Percentiles rank a stretch among this genome's conserved stretches.
Evolutionary conservation across 2,329 filamentous ascomycete genomes (phyloP).

Genomic region (Thielaviopsis punctulata): DNA sequence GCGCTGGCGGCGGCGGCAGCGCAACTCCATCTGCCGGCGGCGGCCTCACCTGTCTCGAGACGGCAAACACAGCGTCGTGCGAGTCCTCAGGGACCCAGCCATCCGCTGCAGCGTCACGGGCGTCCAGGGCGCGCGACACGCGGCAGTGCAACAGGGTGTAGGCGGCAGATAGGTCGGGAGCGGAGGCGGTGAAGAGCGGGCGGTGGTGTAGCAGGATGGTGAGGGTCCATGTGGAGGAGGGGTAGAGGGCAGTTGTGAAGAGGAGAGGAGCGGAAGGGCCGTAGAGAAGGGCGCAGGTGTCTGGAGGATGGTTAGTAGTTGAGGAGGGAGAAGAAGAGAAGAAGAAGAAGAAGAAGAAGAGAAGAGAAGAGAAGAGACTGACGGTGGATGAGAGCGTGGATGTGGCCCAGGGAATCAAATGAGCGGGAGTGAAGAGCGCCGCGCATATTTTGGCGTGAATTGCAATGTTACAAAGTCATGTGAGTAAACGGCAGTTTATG

Average conservation of each 20-base stretch:
- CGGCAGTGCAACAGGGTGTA: background rate
- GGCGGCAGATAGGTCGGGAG: background rate
- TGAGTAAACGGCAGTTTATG: too few relatives aligned
- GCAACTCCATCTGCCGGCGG: background rate
- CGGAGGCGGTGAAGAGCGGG: background rate
- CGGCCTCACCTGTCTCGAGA: background rate
- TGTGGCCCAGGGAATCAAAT: background rate
- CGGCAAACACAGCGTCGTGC: background rate
- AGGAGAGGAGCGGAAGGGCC: background rate
- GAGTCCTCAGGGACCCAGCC: background rate
- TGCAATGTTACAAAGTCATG: too few relatives aligned
- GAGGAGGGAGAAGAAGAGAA: background rate
- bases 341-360: constrained; percentile 1
- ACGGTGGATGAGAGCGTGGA: background rate
- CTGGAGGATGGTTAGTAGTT: background rate
- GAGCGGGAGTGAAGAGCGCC: background rate
- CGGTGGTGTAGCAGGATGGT: background rate
- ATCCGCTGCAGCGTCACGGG: background rate
- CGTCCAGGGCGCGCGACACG: background rate
- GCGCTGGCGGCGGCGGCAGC: background rate
- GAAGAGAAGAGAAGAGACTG: background rate
- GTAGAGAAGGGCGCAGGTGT: background rate
- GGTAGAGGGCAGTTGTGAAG: background rate
- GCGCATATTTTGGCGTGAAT: too few relatives aligned
- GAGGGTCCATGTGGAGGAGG: background rate